Evolutionary conservation across 805 yeast species (phyloP), one percentile per base, ranked within the genome.

Genomic region (Cyberlindnera euphorbiiphila): DNA sequence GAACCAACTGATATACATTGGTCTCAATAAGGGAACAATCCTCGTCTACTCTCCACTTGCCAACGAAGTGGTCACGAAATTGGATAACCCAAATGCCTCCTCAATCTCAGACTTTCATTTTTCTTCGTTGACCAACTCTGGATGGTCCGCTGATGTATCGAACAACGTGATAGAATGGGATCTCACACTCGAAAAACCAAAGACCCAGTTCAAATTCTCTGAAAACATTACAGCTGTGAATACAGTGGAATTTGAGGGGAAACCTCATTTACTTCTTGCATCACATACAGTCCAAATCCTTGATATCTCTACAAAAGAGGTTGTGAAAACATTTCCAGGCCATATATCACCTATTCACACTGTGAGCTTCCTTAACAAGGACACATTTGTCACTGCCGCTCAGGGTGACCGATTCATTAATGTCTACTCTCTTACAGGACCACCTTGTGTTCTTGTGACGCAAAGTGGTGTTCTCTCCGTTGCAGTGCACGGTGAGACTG

Each of bases 401-500:
- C 66, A 66, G 24, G 81, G 80, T 43, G 98, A 89, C 59, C 72
- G 97, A 49, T 87, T 85, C 57, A 70, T 88, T 47, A 86, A 86
- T 56, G 65, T 84, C 25, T 80, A 82, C 54, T 72, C 81, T 9
- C 38, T 77, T 3, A 61, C 66, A 4, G 34, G 34, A 2, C 38
- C 56, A 4, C 56, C 65, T n/a, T 66, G 80, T 3, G 84, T 88
- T 3, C 72, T 86, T 39, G 88, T 84, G 12, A 69, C 89, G 4
- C 83, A 81, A 45, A 68, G 86, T 12, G 74, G 83, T 34, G 76
- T 85, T 11, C 40, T 56, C 1, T 60, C 64, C 7, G 54, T 83
- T 8, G 56, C 72, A 0, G 60, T 67, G 40, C 68, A 64, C 5
- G 56, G 56, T 15, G 53, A 60, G 14, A 60, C 56, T 1, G 56